Percentiles rank a stretch among this genome's conserved stretches.
Evolutionary conservation across 441 rosid species (phyloP).

Genomic region (Bruguiera hainesii): DNA sequence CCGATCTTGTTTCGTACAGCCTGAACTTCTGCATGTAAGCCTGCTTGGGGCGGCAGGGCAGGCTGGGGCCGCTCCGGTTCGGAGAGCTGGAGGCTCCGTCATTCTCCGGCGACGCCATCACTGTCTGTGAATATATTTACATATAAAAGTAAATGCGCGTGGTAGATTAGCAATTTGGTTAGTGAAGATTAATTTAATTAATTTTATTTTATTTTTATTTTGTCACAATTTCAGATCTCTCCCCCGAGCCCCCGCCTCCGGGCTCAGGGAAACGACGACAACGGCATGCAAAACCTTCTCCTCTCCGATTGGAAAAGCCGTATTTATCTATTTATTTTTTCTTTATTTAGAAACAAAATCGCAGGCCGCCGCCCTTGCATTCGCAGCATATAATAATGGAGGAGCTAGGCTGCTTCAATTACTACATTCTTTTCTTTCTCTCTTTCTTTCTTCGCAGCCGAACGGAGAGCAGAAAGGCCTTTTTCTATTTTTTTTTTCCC

Average conservation of each 20-base stretch:
- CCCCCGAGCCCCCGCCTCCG: conserved; percentile 66
- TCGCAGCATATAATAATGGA: conserved; percentile 27
- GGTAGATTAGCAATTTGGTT: not conserved
- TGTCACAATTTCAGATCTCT: conserved; percentile 32
- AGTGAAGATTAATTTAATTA: not conserved
- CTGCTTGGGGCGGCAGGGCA: conserved; percentile 26
- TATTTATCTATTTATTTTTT: not conserved
- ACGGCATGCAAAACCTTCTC: conserved; percentile 45
- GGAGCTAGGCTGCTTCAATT: conserved; percentile 56
- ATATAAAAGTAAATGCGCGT: not conserved
- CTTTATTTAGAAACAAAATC: conserved; percentile 10
- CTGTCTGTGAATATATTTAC: conserved; percentile 17
- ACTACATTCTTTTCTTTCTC: conserved; percentile 38
- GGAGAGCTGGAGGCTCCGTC: conserved; percentile 34
- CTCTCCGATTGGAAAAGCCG: not conserved
- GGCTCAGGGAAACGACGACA: conserved; percentile 61
- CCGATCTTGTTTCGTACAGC: conserved; percentile 79
- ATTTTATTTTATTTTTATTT: not conserved
- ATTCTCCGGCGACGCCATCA: conserved; percentile 43
- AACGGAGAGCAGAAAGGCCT: too few relatives aligned
- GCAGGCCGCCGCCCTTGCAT: conserved; percentile 17
- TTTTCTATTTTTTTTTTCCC: not conserved
- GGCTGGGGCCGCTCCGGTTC: not conserved
- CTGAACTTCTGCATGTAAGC: conserved; percentile 62
- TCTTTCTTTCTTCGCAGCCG: not conserved